Percentiles rank a stretch among this genome's conserved stretches.
These are phyloP conservation scores for Corniculantispora saksenae DNA, from an alignment of 2,329 filamentous ascomycete species.

Conservation along the genomic window DNA sequence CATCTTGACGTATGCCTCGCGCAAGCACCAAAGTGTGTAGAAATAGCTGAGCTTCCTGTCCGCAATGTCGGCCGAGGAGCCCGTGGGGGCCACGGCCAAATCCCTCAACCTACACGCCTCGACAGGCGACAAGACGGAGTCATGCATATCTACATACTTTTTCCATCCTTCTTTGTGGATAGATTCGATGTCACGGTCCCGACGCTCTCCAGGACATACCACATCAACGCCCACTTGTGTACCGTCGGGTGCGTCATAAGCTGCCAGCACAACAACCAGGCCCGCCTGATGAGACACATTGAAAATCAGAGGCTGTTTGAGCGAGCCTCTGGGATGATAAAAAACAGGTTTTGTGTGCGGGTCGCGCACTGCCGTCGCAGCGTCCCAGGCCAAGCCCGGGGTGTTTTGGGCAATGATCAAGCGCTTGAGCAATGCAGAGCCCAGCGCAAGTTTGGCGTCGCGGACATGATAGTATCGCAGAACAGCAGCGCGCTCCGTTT, in stretches of 20 bases:
- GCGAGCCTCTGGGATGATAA: slow-evolving; percentile 48
- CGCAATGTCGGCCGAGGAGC: slow-evolving; percentile 38
- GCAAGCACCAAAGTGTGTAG: slow-evolving; percentile 76
- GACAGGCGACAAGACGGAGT: slow-evolving; percentile 64
- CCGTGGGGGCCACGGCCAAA: slow-evolving; percentile 31
- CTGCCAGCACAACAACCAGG: slow-evolving; percentile 67
- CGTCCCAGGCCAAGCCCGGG: slow-evolving; percentile 60
- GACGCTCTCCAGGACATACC: slow-evolving; percentile 72
- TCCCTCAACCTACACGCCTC: slow-evolving; percentile 65
- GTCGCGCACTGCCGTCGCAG: slow-evolving; percentile 59
- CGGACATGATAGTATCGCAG: slow-evolving; percentile 65
- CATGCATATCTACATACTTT: slow-evolving; percentile 70
- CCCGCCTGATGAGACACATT: slow-evolving; percentile 81
- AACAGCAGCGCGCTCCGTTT: slow-evolving; percentile 57
- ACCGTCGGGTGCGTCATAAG: slow-evolving; percentile 34
- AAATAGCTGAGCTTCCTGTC: slow-evolving; percentile 61
- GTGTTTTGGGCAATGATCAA: slow-evolving; percentile 60
- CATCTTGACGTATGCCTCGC: slow-evolving; percentile 82
- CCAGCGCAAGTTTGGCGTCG: slow-evolving; percentile 75
- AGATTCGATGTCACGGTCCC: slow-evolving; percentile 59
- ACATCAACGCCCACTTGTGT: slow-evolving; percentile 69
- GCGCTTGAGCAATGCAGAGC: slow-evolving; percentile 73
- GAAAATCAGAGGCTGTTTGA: slow-evolving; percentile 57
- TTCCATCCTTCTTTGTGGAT: slow-evolving; percentile 62
- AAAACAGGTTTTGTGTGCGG: slow-evolving; percentile 56